These are phyloP conservation scores for Ophiocordyceps robertsii DNA, from an alignment of 2,329 filamentous ascomycete genomes.

Conservation along the genomic window DNA sequence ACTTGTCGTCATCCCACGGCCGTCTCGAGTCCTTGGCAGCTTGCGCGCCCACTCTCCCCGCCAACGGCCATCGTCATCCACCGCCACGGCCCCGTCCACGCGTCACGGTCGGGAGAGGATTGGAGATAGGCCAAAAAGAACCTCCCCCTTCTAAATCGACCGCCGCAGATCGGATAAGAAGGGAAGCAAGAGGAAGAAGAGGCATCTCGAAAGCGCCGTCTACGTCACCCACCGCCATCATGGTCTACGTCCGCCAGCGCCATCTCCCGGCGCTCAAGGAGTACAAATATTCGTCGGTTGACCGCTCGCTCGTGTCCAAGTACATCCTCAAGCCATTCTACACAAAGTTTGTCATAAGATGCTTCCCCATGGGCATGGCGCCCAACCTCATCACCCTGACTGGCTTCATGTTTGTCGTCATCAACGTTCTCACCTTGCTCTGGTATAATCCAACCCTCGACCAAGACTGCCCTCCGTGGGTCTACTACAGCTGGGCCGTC, in stretches of 20 bases:
- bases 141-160: too few species aligned
- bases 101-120: too few species aligned
- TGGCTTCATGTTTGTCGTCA: conserved; percentile 78
- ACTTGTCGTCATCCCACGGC: too few species aligned
- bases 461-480: conserved; percentile 86
- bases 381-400: conserved; percentile 77
- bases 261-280: conserved; percentile 77
- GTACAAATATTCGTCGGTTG: conserved; percentile 92
- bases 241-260: conserved; percentile 93
- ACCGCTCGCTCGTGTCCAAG: conserved; percentile 78
- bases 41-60: too few species aligned
- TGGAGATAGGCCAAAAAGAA: too few species aligned
- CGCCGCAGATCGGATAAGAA: too few species aligned
- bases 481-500: conserved; percentile 82
- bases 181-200: too few species aligned
- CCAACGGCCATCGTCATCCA: too few species aligned
- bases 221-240: conserved; percentile 24
- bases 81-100: too few species aligned
- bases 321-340: conserved; percentile 98
- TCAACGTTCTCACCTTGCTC: conserved; percentile 80
- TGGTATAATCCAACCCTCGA: conserved; percentile 95
- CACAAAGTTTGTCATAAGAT: conserved; percentile 83
- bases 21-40: too few species aligned
- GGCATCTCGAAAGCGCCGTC: too few species aligned
- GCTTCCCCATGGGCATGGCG: conserved; percentile 94